These are phyloP conservation scores for Ceratobasidium theobromae DNA, from an alignment of 1,284 basidiomycete genomes.

Conservation along the genomic window DNA sequence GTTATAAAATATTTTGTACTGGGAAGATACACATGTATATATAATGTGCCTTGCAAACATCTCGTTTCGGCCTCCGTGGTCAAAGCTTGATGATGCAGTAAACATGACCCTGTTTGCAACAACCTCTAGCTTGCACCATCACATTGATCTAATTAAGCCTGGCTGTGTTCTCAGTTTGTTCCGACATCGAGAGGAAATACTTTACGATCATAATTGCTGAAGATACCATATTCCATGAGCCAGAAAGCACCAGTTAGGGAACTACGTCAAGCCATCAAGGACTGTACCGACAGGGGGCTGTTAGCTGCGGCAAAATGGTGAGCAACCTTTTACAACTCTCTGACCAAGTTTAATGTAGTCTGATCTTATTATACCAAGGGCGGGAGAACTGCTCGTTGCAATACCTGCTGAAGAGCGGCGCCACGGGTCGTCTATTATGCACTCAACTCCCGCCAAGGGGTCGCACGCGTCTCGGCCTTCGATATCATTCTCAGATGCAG, in stretches of 20 bases:
- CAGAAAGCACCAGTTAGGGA: conserved; percentile 12
- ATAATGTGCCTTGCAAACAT: neutral
- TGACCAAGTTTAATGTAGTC: conserved; percentile 5
- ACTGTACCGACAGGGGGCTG: conserved; percentile 60
- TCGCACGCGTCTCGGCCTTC: conserved; percentile 37
- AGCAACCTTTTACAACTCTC: conserved; percentile 37
- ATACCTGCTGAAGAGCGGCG: conserved; percentile 54
- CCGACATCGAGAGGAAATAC: too few relatives aligned
- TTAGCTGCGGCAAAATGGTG: conserved; percentile 72
- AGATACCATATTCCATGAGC: neutral
- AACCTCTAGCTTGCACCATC: too few relatives aligned
- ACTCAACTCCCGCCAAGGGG: conserved; percentile 43
- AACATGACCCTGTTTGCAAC: neutral
- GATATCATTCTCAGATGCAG: conserved; percentile 36
- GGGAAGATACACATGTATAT: neutral
- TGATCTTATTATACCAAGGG: conserved; percentile 49
- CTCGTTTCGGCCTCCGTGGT: too few relatives aligned
- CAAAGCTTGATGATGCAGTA: neutral
- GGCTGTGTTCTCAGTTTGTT: neutral
- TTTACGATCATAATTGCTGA: neutral
- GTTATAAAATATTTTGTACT: neutral
- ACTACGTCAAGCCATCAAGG: conserved; percentile 37
- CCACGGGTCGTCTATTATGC: conserved; percentile 47
- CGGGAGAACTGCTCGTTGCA: conserved; percentile 69
- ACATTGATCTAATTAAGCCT: too few relatives aligned